Base-by-base conservation (phyloP, 208 protist species). In the Trypanosoma platydactyli region DNA sequence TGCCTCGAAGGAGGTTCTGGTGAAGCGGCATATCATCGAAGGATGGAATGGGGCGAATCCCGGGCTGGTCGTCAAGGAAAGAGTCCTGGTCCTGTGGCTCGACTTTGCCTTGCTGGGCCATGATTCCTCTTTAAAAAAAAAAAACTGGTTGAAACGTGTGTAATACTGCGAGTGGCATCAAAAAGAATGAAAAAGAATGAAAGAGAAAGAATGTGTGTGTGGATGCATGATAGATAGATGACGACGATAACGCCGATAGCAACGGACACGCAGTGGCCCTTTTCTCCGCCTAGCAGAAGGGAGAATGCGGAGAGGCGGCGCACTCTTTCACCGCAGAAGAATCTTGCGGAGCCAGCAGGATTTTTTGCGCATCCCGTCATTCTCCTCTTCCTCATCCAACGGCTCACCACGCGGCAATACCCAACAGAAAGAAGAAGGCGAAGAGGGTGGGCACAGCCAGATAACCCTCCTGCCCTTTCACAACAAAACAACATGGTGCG, bases 21-120 rank as follows among this genome's bases (percentile, higher is more conserved):
- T 97, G 94, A 16, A 99, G 94, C 25, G 92, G 89, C 98, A 99
- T 99, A 69, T 98, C 84, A 78, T 99, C 98, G 83, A 99, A 99
- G 29, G 82, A 84, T 15, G 84, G 68, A 51, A 98, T 88, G 46
- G 97, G 85, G 57, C 93, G 79, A 57, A 97, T 89, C 41, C 91
- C 87, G 42, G 84, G 75, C 71, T 94, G 77, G 69, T 93, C 87
- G 78, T 95, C 89, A 63, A 97, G 77, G 74, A 97, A 92, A 70
- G 89, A 95, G 68, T 97, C 81, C 81, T 95, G 86, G 79, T 96
- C 91, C 73, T 91, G 87, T 18, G 87, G 87, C 45, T 83, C 83
- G 57, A 89, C 70, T 59, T 86, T 84, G 48, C 87, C 78, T 74
- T 90, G 67, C 68, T 93, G 79, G 50, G 87, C 81, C 87, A 93